These are phyloP conservation scores for Amanita rubescens DNA, from an alignment of 768 basidiomycete genomes.

Conservation along the genomic window DNA sequence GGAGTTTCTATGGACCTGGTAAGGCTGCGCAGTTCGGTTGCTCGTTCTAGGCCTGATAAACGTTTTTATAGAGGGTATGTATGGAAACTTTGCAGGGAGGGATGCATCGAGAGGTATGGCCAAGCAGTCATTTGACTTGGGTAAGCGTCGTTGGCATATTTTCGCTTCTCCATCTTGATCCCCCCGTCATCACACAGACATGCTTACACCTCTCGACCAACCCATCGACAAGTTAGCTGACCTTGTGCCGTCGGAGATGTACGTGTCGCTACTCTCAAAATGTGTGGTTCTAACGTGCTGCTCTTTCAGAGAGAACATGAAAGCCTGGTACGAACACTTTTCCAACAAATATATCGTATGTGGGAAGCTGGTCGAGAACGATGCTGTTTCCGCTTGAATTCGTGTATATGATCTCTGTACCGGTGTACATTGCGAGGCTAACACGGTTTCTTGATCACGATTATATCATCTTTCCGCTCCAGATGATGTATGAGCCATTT, in stretches of 20 bases:
- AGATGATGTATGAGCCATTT: no score
- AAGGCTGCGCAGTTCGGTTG: slow-evolving; percentile 19
- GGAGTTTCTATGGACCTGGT: slow-evolving; percentile 95
- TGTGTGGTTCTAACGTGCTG: not conserved
- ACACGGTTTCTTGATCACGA: not conserved
- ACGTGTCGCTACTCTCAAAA: slow-evolving; percentile 22
- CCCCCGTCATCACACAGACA: slow-evolving; percentile 42
- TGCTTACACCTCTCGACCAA: slow-evolving; percentile 84
- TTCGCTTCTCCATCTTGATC: not conserved
- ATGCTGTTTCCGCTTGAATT: slow-evolving; percentile 30
- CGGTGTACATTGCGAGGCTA: not conserved
- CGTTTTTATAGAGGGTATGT: slow-evolving; percentile 73
- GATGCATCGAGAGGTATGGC: slow-evolving; percentile 98
- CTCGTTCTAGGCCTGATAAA: not conserved
- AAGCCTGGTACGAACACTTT: slow-evolving; percentile 93
- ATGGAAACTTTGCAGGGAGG: slow-evolving; percentile 94
- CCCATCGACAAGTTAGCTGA: slow-evolving; percentile 81
- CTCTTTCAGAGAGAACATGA: slow-evolving; percentile 79
- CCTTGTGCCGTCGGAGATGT: slow-evolving; percentile 79
- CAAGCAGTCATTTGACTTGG: slow-evolving; percentile 92
- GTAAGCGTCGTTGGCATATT: slow-evolving; percentile 33
- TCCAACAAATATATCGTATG: slow-evolving; percentile 88
- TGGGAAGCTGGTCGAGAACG: slow-evolving; percentile 82
- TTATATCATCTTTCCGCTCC: not conserved
- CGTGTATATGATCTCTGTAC: not conserved